Evolutionary conservation across 257 asterid species (phyloP), one percentile per base, ranked within the genome.

Genomic region (Solanum tacnaense): DNA sequence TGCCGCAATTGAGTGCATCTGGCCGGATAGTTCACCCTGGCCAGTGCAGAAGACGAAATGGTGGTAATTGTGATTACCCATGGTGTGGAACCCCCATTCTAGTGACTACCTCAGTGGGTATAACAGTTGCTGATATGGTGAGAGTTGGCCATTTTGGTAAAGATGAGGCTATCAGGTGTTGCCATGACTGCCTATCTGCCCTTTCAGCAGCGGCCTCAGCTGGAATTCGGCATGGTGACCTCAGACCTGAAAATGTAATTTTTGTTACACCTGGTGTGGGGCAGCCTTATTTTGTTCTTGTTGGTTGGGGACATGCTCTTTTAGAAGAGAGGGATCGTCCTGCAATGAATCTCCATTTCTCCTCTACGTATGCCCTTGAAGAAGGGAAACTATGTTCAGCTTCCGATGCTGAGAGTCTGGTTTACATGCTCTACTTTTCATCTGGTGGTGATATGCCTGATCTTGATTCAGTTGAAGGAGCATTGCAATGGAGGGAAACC

Each of bases 261-360:
- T 93, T 88, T 62, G 94, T 95, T 88, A 90, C 90, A 27, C 93
- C 98, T 25, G 93, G 92, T 23, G 65, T 89, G 41, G 86, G 96
- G 89, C 92, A 88, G 62, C 92, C 92, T n/a, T 93, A 93, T 89
- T 96, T 92, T 49, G 94, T 94, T 83, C 93, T 97, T 58, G 92
- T 95, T 41, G 98, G 99, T 46, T 97, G 99, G 99, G 99, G 99
- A 27, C 99, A 94, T 89, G 99, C 99, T 38, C 92, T 97, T 90
- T 91, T 97, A 87, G 98, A 97, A 89, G 99, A 97, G 86, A 92
- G 98, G 87, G 98, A 97, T 56, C 98, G 98, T 25, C 98, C 99
- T 39, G 96, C 93, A 5, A 86, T 97, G 90, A 94, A 94, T 89
- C 98, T 97, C 89, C 99, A 93, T 91, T 97, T 92, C 90, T 97